phyloP scores from a whole-genome alignment of 108 stramenopile genomes.

The Cyclotella choctawhatcheeana region DNA sequence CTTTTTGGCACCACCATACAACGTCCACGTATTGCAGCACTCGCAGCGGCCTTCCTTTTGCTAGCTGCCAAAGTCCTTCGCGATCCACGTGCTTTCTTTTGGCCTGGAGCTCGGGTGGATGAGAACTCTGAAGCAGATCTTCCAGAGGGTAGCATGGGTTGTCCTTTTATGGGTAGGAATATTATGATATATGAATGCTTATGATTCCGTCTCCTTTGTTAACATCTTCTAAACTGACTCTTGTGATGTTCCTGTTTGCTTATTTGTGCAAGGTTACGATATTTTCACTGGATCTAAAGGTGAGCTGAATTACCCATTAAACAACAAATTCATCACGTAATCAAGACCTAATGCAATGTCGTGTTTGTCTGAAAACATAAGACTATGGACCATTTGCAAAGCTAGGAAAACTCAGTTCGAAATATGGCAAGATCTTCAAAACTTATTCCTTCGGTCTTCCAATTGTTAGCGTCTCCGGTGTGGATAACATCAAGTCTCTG shows the following conservation, averaged over 20 bases:
- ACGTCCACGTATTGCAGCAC: neutral
- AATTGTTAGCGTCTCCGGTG: conserved; percentile 14
- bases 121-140: conserved; percentile 7
- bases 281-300: conserved; percentile 11
- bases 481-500: conserved; percentile 27
- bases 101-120: conserved; percentile 24
- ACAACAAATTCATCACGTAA: neutral
- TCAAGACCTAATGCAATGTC: neutral
- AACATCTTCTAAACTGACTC: neutral
- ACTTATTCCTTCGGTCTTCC: conserved; percentile 11
- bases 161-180: conserved; percentile 4
- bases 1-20: neutral
- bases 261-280: neutral
- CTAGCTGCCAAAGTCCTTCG: neutral
- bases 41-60: neutral
- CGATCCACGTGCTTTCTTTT: conserved; percentile 18
- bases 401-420: conserved; percentile 5
- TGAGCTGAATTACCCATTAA: neutral
- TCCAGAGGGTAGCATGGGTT: conserved; percentile 15
- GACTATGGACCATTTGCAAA: conserved; percentile 20
- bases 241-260: neutral
- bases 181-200: neutral
- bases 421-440: conserved; percentile 23
- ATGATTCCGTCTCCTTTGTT: neutral
- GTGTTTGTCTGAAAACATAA: neutral